Evolutionary conservation across 768 basidiomycete species (phyloP), one percentile per base, ranked within the genome.

Genomic region (Amanita rimosa): DNA sequence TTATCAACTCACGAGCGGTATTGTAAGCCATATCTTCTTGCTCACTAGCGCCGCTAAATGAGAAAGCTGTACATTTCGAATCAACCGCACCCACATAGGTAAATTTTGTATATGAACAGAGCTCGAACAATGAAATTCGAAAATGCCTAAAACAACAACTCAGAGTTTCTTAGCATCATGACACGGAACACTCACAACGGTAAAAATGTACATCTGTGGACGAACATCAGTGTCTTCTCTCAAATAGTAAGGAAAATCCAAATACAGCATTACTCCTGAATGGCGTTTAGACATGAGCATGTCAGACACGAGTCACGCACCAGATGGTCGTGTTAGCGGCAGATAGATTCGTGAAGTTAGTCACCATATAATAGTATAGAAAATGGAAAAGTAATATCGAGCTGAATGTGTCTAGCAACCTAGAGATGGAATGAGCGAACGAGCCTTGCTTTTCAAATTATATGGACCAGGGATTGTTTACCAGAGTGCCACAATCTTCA

Each of bases 401-500:
- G 55, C 79, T 75, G 49, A 81, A 74, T 0, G 79, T 78, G 57
- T 81, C 79, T 16, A 81, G 54, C 4, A 64, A 51, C 72, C 76
- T 78, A 50, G 2, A 38, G 24, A 52, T 50, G 27, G 44, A 54
- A 11, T 51, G 8, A 27, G 27, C 27, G n/a, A 34, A 47, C 43
- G 24, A 54, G 45, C 33, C 13, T 31, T 40, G 26, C 13, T 24
- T n/a, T 13, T 19, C 14, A n/a, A 29, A 9, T 14, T 27, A 16
- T 4, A n/a, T n/a, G 3, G n/a, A n/a, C 11, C 27, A 27, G 14
- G 4, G 1, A 8, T 27, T 9, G 8, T 31, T n/a, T 43, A 47
- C 46, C 46, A 47, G n/a, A 47, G 26, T n/a, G 7, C 22, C 2
- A 33, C 36, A 29, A 47, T 29, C 46, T 40, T 9, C 6, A 13